Percentiles rank a stretch among this genome's conserved stretches.
Conservation (phyloP, 2,329 filamentous ascomycete genomes). For the Verticillium longisporum region DNA sequence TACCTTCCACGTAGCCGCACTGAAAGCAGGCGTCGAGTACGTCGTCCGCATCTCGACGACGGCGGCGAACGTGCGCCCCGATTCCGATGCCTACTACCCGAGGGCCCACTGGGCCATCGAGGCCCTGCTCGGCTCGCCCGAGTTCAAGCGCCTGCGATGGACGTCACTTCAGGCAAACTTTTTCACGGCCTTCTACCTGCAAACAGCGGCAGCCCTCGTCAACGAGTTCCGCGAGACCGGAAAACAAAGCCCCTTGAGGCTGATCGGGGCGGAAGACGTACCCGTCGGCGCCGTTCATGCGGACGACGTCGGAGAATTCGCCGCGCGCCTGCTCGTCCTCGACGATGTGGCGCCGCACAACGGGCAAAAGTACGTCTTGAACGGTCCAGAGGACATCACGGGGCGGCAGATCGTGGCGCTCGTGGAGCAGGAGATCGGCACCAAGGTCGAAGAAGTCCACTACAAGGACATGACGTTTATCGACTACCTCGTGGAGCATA, state of each 20-base stretch:
- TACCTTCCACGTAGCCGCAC: conserved; percentile 23
- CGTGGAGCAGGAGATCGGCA: conserved; percentile 24
- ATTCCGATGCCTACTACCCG: conserved; percentile 25
- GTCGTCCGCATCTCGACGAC: conserved; percentile 34
- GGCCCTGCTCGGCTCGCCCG: conserved; percentile 23
- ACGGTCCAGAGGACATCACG: conserved; percentile 30
- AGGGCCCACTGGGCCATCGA: conserved; percentile 34
- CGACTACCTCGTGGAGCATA: conserved; percentile 13
- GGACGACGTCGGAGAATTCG: conserved; percentile 25
- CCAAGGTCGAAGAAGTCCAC: conserved; percentile 15
- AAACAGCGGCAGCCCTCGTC: conserved; percentile 19
- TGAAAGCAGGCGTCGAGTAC: conserved; percentile 29
- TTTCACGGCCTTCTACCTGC: conserved; percentile 11
- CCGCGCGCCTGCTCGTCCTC: conserved; percentile 24
- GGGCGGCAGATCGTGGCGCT: conserved; percentile 24
- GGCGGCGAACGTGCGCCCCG: conserved; percentile 25
- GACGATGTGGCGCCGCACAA: conserved; percentile 21
- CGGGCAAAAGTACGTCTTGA: conserved; percentile 27
- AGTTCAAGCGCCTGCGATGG: conserved; percentile 27
- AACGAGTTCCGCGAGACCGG: conserved; percentile 25
- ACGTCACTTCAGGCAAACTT: conserved; percentile 31
- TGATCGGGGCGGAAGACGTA: conserved; percentile 20
- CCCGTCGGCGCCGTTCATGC: conserved; percentile 22
- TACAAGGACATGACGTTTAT: conserved; percentile 24
- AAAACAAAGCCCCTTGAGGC: conserved; percentile 17